Evolutionary conservation across 176 grass and related monocot species (phyloP).

Genomic region (Eleusine coracana): DNA sequence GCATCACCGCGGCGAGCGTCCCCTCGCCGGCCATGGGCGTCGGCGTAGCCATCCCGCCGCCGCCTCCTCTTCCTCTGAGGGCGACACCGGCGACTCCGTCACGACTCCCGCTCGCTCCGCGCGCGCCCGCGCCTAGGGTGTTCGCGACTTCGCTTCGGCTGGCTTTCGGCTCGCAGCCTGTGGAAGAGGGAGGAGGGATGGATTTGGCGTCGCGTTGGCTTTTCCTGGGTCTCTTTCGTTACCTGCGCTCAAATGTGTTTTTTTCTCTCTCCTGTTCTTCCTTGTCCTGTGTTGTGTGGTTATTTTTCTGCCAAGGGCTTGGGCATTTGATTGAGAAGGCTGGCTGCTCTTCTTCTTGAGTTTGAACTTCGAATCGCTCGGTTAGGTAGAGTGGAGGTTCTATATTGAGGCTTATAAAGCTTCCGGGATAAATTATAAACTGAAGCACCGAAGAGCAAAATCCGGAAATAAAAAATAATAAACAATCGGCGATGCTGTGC

Average conservation of each 20-base stretch:
- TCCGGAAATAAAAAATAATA: not conserved
- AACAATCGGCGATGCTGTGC: not conserved
- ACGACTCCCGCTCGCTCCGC: constrained; percentile 39
- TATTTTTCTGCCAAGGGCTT: constrained; percentile 40
- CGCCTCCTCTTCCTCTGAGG: constrained; percentile 12
- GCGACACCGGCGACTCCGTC: constrained; percentile 45
- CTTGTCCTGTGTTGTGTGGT: constrained; percentile 15
- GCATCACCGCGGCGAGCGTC: constrained; percentile 55
- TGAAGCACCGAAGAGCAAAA: not conserved
- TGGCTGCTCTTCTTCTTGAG: not conserved
- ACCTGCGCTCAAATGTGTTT: constrained; percentile 15
- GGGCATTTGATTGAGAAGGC: not conserved
- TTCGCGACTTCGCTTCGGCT: constrained; percentile 40
- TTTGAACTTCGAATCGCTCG: constrained; percentile 16
- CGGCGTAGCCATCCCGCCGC: constrained; percentile 58
- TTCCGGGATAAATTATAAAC: not conserved
- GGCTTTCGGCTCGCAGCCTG: constrained; percentile 46
- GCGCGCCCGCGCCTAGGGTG: constrained; percentile 54
- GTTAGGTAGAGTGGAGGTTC: not conserved
- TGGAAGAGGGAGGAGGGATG: constrained; percentile 42
- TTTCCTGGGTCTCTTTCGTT: constrained; percentile 48
- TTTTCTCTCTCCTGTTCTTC: not conserved
- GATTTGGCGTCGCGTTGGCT: constrained; percentile 62
- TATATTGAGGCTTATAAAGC: not conserved
- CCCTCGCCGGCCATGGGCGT: constrained; percentile 65